phyloP scores from a whole-genome alignment of 2,329 filamentous ascomycete genomes.

The Myriosclerotinia curreyana region DNA sequence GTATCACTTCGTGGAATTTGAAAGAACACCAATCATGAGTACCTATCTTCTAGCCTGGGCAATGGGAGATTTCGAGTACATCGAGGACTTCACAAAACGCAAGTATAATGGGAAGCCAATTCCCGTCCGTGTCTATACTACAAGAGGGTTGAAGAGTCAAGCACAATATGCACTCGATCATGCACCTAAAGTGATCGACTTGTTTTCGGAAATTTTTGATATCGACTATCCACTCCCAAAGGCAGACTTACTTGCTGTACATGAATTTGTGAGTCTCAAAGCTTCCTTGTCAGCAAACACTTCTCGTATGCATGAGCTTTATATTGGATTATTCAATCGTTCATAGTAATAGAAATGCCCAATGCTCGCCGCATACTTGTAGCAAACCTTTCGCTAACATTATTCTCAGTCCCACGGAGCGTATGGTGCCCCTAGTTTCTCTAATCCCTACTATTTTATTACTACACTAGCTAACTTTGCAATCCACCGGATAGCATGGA shows the following conservation, averaged over 20 bases:
- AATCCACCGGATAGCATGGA: constrained; percentile 47
- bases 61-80: constrained; percentile 93
- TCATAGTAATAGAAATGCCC: background rate
- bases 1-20: constrained; percentile 73
- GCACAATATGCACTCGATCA: constrained; percentile 86
- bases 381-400: constrained; percentile 41
- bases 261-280: constrained; percentile 69
- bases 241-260: constrained; percentile 83
- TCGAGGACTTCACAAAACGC: constrained; percentile 85
- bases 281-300: background rate
- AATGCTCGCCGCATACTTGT: background rate
- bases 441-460: background rate
- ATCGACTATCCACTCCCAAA: constrained; percentile 94
- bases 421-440: constrained; percentile 49
- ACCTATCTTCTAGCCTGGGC: constrained; percentile 92
- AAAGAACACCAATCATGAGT: constrained; percentile 81
- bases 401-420: constrained; percentile 58
- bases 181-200: constrained; percentile 90
- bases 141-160: constrained; percentile 88
- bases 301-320: background rate
- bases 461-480: background rate
- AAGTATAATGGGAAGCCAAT: constrained; percentile 88
- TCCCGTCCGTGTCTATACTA: constrained; percentile 94
- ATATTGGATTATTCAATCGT: background rate
- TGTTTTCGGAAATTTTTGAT: constrained; percentile 91